Conservation (phyloP, 305 asterid species). For the Rubia occidens region DNA sequence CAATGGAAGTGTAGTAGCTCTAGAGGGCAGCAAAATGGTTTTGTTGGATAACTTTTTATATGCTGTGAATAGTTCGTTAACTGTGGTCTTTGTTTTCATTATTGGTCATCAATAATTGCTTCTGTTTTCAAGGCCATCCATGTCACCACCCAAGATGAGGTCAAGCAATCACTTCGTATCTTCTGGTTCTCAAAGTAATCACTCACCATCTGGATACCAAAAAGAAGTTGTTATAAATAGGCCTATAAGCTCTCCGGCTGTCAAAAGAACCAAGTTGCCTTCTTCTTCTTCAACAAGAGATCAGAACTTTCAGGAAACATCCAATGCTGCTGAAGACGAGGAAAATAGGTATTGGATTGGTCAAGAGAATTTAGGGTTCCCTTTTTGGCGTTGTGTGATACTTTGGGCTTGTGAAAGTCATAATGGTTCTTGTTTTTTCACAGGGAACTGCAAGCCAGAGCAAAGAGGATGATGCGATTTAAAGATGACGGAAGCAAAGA, state of each 20-base stretch:
- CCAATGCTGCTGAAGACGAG: slow-evolving; percentile 39
- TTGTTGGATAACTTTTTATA: not conserved
- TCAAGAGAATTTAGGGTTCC: slow-evolving; percentile 9
- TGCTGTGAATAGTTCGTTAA: slow-evolving; percentile 2
- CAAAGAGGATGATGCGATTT: slow-evolving; percentile 88
- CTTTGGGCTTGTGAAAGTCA: slow-evolving; percentile 9
- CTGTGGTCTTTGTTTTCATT: slow-evolving; percentile 2
- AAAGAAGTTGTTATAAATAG: slow-evolving; percentile 34
- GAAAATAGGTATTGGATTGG: slow-evolving; percentile 44
- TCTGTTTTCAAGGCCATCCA: slow-evolving; percentile 23
- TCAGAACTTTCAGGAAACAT: slow-evolving; percentile 36
- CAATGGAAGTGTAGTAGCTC: not conserved
- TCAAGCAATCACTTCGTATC: slow-evolving; percentile 20
- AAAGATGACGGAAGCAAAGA: slow-evolving; percentile 63
- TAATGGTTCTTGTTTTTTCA: slow-evolving; percentile 13
- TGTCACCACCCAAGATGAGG: slow-evolving; percentile 34
- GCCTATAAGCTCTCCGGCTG: slow-evolving; percentile 40
- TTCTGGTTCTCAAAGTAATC: slow-evolving; percentile 44
- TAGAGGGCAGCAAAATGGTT: not conserved
- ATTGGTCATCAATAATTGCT: slow-evolving; percentile 5
- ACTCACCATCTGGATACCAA: slow-evolving; percentile 26
- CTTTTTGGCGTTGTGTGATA: slow-evolving; percentile 13
- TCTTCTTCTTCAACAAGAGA: slow-evolving; percentile 36
- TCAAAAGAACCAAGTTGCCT: slow-evolving; percentile 68
- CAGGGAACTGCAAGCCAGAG: slow-evolving; percentile 86